Evolutionary conservation across 139 green algal genomes (phyloP).

Genomic region (Ulvella scutata): DNA sequence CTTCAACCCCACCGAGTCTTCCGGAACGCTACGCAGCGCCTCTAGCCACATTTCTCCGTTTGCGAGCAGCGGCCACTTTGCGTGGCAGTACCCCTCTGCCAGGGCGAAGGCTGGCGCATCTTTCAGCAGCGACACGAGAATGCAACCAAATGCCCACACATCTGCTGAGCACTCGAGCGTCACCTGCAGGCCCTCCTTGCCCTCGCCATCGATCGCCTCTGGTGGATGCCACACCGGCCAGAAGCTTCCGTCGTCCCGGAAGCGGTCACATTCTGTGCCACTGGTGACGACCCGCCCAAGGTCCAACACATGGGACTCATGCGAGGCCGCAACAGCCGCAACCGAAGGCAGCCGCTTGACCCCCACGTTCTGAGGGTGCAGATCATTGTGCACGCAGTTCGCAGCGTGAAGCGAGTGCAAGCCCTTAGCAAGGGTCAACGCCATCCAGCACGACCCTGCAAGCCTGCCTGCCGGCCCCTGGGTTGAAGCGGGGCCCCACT

Average conservation of each 20-base stretch:
- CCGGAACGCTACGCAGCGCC: background rate
- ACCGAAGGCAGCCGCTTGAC: too few relatives aligned
- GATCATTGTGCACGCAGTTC: background rate
- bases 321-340: background rate
- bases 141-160: background rate
- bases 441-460: background rate
- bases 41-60: background rate
- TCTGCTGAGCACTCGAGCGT: background rate
- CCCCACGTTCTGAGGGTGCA: background rate
- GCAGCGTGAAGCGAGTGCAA: background rate
- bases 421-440: background rate
- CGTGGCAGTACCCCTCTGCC: background rate
- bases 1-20: background rate
- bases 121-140: background rate
- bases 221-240: background rate
- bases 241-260: background rate
- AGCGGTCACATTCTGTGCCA: background rate
- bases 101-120: background rate
- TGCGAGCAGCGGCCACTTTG: background rate
- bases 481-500: background rate
- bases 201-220: background rate
- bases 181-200: background rate
- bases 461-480: background rate
- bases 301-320: background rate
- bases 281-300: background rate